Evolutionary conservation across 129 eudicot genomes (phyloP).

Genomic region (Flaveria linearis): DNA sequence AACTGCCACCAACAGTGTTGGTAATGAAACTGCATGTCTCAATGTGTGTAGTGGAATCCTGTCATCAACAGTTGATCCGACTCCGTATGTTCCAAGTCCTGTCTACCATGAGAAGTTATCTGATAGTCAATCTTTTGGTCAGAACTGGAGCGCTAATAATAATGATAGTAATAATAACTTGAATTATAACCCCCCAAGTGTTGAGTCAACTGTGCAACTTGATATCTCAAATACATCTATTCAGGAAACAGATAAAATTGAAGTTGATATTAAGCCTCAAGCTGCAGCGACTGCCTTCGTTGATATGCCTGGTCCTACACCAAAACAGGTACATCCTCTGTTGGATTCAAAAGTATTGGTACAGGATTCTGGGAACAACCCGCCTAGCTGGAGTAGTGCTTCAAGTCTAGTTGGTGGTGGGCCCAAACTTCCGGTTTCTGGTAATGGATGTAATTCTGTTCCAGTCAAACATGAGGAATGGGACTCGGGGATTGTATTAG

Average conservation of each 20-base stretch:
- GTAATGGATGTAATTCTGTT: slow-evolving; percentile 50
- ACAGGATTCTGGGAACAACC: slow-evolving; percentile 49
- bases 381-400: slow-evolving; percentile 63
- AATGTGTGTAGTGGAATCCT: slow-evolving; percentile 33
- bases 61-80: slow-evolving; percentile 21
- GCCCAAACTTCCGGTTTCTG: slow-evolving; percentile 47
- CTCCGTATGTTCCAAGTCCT: slow-evolving; percentile 11
- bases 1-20: slow-evolving; percentile 12
- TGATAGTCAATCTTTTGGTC: slow-evolving; percentile 51
- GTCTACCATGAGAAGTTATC: slow-evolving; percentile 40
- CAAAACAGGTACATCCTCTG: slow-evolving; percentile 40
- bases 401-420: slow-evolving; percentile 53
- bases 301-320: slow-evolving; percentile 58
- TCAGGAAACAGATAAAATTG: slow-evolving; percentile 1
- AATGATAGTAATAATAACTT: slow-evolving; percentile 25
- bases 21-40: slow-evolving; percentile 28
- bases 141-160: slow-evolving; percentile 39
- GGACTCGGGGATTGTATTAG: slow-evolving; percentile 51
- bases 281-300: slow-evolving; percentile 21
- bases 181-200: slow-evolving; percentile 32
- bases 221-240: not conserved
- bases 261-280: slow-evolving; percentile 26
- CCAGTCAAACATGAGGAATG: slow-evolving; percentile 57
- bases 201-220: slow-evolving; percentile 32
- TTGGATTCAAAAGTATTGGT: slow-evolving; percentile 29